Evolutionary conservation across 2,329 filamentous ascomycete species (phyloP), one percentile per base, ranked within the genome.

Genomic region (Rhynchosporium graminicola): DNA sequence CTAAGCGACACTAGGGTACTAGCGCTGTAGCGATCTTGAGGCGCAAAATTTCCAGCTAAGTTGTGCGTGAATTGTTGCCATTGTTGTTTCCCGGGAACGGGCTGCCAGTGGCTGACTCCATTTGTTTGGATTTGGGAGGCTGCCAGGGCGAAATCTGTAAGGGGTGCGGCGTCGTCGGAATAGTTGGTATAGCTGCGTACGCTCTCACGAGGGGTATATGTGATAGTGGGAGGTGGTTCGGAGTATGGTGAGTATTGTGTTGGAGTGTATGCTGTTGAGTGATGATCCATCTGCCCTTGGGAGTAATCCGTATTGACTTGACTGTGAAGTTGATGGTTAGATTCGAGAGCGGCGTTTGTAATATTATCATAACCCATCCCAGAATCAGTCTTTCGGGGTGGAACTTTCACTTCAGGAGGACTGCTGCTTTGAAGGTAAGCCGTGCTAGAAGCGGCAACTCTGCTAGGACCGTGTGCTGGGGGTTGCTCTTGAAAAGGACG

Each of bases 71-170:
- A 75, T 60, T 72, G 67, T 9, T 72, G 70, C 74, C 74, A 75
- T n/a, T 70, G 64, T 43, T 70, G 68, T 26, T 70, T 67, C 26
- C 68, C 65, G 10, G 70, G 57, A 31, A 67, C 66, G 12, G 67
- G 63, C 29, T 65, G 65, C 69, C 66, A 72, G n/a, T 54, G 62
- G 20, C 31, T 20, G 20, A 20, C 20, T 20, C 20, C 15, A 20
- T 68, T 64, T 13, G 65, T 57, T 29, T 78, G 77, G 40, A 78
- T 77, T 62, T 73, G 72, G 20, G 67, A 64, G 28, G 68, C 68
- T 55, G 70, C 69, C 3, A 65, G 58, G n/a, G 69, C 67, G 28
- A 71, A 70, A 36, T 68, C 65, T 1, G 72, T 65, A 2, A 73
- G 60, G 9, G 72, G 70, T 3, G 69, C 67, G 3, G 66, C 38